Percentiles rank a stretch among this genome's conserved stretches.
Conservation (phyloP, 768 basidiomycete genomes). For the Hebeloma cylindrosporum region DNA sequence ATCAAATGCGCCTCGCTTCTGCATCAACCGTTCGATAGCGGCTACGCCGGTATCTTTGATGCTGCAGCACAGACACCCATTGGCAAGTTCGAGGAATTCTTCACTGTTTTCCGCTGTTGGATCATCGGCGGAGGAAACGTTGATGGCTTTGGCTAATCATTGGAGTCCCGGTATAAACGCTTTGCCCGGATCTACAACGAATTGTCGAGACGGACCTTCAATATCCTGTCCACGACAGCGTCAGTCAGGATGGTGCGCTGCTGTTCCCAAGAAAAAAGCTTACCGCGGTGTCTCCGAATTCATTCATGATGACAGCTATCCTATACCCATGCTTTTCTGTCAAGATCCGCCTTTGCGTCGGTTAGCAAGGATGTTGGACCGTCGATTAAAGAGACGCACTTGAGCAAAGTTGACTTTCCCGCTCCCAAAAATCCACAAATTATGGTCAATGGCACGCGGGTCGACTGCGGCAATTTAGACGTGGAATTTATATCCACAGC, state of each 20-base stretch:
- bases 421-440: slow-evolving; percentile 94
- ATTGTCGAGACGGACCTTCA: slow-evolving; percentile 59
- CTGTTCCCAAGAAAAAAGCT: slow-evolving; percentile 25
- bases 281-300: slow-evolving; percentile 94
- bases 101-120: slow-evolving; percentile 66
- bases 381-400: slow-evolving; percentile 43
- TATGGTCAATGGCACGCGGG: slow-evolving; percentile 81
- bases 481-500: neutral
- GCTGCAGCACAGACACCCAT: slow-evolving; percentile 98
- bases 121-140: slow-evolving; percentile 67
- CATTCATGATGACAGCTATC: slow-evolving; percentile 98
- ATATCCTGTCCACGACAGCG: slow-evolving; percentile 63
- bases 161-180: slow-evolving; percentile 1
- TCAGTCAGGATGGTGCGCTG: neutral
- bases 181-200: neutral
- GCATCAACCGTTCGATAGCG: slow-evolving; percentile 92
- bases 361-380: slow-evolving; percentile 3
- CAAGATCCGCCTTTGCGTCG: slow-evolving; percentile 66
- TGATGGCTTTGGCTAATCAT: slow-evolving; percentile 76
- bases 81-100: slow-evolving; percentile 89
- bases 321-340: slow-evolving; percentile 93
- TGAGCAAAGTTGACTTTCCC: slow-evolving; percentile 91
- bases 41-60: slow-evolving; percentile 93
- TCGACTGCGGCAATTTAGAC: slow-evolving; percentile 1
- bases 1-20: slow-evolving; percentile 85